phyloP scores from a whole-genome alignment of 352 stramenopile species.

The Phytopythium litorale region DNA sequence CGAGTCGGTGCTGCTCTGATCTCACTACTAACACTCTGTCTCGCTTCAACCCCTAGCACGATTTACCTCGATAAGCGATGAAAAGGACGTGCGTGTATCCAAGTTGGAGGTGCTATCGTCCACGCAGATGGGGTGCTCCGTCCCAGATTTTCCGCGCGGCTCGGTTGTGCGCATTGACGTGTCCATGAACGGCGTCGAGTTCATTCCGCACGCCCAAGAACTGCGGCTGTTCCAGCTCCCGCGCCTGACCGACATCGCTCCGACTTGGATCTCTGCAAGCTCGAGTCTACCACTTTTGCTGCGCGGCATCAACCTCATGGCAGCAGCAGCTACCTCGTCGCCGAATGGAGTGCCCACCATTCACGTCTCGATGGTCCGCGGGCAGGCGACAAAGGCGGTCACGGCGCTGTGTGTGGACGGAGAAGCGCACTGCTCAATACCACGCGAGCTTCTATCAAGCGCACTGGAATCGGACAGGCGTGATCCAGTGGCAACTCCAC shows the following conservation, averaged over 20 bases:
- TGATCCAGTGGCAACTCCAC: neutral
- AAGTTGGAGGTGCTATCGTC: constrained; percentile 34
- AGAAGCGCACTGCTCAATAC: constrained; percentile 31
- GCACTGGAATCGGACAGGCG: neutral
- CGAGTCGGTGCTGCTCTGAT: too few relatives aligned
- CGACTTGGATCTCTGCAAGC: constrained; percentile 44
- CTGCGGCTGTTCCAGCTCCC: constrained; percentile 60
- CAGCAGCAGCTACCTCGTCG: constrained; percentile 9
- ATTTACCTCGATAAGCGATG: constrained; percentile 32
- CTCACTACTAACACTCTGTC: too few relatives aligned
- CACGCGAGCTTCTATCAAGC: constrained; percentile 19
- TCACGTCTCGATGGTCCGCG: constrained; percentile 42
- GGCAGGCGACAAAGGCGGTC: constrained; percentile 13
- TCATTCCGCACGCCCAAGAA: constrained; percentile 41
- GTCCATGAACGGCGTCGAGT: constrained; percentile 68
- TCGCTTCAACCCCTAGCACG: constrained; percentile 15
- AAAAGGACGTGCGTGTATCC: constrained; percentile 27
- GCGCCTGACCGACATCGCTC: constrained; percentile 42
- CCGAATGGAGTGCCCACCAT: constrained; percentile 12
- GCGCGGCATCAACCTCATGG: constrained; percentile 55
- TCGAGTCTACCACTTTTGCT: constrained; percentile 31
- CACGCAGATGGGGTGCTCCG: constrained; percentile 46
- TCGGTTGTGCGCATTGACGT: constrained; percentile 43
- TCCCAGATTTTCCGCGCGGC: constrained; percentile 57
- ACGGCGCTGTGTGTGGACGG: constrained; percentile 31